Percentiles rank a stretch among this genome's conserved stretches.
Conservation (phyloP, 2,329 filamentous ascomycete species). For the Fonsecaea nubica region DNA sequence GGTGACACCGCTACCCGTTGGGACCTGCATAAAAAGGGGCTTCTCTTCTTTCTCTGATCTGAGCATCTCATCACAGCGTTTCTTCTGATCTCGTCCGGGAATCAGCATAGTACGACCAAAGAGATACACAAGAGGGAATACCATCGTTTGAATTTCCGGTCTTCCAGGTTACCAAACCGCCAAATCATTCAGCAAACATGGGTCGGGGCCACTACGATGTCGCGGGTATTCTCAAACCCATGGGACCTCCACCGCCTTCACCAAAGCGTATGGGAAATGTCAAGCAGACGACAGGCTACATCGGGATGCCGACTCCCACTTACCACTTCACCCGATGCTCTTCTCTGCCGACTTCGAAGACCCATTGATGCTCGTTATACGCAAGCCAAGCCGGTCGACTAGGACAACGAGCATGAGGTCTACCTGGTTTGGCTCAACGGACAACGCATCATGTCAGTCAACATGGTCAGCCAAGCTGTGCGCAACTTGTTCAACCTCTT, state of each 20-base stretch:
- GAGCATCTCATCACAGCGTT: neutral
- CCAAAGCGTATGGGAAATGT: slow-evolving; percentile 18
- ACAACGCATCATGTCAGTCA: slow-evolving; percentile 3
- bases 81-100: neutral
- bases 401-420: neutral
- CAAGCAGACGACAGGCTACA: neutral
- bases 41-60: slow-evolving; percentile 1
- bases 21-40: slow-evolving; percentile 29
- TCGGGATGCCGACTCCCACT: slow-evolving; percentile 4
- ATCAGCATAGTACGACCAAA: neutral
- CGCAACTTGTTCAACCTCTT: neutral
- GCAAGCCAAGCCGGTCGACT: neutral
- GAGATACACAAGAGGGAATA: neutral
- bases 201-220: slow-evolving; percentile 41
- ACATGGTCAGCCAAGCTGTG: slow-evolving; percentile 5
- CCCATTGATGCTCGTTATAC: slow-evolving; percentile 5
- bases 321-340: neutral
- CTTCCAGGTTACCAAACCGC: neutral
- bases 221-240: slow-evolving; percentile 39
- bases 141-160: neutral
- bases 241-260: slow-evolving; percentile 37
- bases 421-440: neutral
- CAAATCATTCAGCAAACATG: slow-evolving; percentile 34
- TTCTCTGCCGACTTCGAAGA: slow-evolving; percentile 1
- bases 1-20: slow-evolving; percentile 21